These are phyloP conservation scores for Taphrina wiesneri DNA, from an alignment of 1,139 yeast genomes.

Conservation along the genomic window DNA sequence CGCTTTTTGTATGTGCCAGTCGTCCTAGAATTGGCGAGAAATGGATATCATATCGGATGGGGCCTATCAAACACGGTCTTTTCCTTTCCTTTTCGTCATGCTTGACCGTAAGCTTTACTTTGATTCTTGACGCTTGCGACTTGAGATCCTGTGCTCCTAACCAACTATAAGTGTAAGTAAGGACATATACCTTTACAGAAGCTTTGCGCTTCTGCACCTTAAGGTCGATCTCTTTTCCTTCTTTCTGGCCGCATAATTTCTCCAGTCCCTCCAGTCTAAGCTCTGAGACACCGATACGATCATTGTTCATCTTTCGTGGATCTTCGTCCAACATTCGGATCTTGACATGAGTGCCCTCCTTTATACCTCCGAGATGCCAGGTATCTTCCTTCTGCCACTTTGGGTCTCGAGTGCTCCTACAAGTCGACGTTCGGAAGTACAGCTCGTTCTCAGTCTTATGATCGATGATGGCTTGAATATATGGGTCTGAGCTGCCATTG, in stretches of 20 bases:
- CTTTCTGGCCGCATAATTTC: slow-evolving; percentile 2
- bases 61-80: slow-evolving; percentile 19
- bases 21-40: slow-evolving; percentile 31
- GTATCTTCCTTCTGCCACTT: slow-evolving; percentile 26
- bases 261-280: slow-evolving; percentile 6
- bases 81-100: background rate
- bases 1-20: slow-evolving; percentile 17
- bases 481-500: slow-evolving; percentile 28
- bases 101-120: slow-evolving; percentile 5
- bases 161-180: slow-evolving; percentile 12
- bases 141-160: slow-evolving; percentile 8
- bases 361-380: slow-evolving; percentile 33
- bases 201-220: slow-evolving; percentile 31
- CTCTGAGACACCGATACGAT: slow-evolving; percentile 20
- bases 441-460: slow-evolving; percentile 20
- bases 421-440: slow-evolving; percentile 24
- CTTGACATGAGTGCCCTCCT: slow-evolving; percentile 19
- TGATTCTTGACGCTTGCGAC: slow-evolving; percentile 11
- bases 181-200: slow-evolving; percentile 3
- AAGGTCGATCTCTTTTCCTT: slow-evolving; percentile 8
- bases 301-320: slow-evolving; percentile 27
- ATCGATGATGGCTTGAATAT: slow-evolving; percentile 20
- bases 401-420: slow-evolving; percentile 23
- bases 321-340: slow-evolving; percentile 25
- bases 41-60: slow-evolving; percentile 23